phyloP scores from a whole-genome alignment of 2,329 filamentous ascomycete species.

The Alternaria sp. region DNA sequence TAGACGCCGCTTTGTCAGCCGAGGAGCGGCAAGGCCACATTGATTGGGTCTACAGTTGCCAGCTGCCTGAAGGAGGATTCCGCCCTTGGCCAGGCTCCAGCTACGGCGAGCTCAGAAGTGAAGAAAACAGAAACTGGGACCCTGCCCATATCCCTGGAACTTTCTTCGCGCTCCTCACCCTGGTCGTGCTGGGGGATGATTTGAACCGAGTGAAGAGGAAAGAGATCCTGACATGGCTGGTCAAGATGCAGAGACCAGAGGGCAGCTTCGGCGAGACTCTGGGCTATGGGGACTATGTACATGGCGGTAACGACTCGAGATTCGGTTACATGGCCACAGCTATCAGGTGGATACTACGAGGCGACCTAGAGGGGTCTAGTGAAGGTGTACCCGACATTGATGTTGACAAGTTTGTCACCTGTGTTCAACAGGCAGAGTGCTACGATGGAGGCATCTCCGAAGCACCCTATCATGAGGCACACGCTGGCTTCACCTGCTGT shows the following conservation, averaged over 20 bases:
- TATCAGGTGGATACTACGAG: slow-evolving; percentile 82
- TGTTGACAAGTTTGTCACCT: slow-evolving; percentile 71
- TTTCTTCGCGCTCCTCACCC: slow-evolving; percentile 81
- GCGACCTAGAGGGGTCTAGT: slow-evolving; percentile 61
- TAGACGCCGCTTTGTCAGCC: slow-evolving; percentile 63
- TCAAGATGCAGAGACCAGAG: slow-evolving; percentile 76
- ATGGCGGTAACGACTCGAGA: slow-evolving; percentile 83
- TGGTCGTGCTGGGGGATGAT: slow-evolving; percentile 72
- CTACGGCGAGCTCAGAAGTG: slow-evolving; percentile 58
- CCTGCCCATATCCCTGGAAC: slow-evolving; percentile 87
- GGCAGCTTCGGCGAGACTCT: slow-evolving; percentile 92
- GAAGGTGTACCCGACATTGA: slow-evolving; percentile 75
- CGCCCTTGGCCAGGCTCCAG: slow-evolving; percentile 79
- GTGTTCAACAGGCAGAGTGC: slow-evolving; percentile 74
- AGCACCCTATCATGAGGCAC: slow-evolving; percentile 79
- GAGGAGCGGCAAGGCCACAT: slow-evolving; percentile 66
- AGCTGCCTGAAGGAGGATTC: slow-evolving; percentile 88
- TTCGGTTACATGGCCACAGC: slow-evolving; percentile 86
- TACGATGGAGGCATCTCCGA: slow-evolving; percentile 89
- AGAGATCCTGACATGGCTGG: slow-evolving; percentile 77
- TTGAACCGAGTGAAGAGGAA: slow-evolving; percentile 69
- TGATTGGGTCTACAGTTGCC: slow-evolving; percentile 84
- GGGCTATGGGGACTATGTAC: slow-evolving; percentile 66
- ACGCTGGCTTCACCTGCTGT: slow-evolving; percentile 92
- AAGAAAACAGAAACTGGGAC: slow-evolving; percentile 68